Evolutionary conservation across 2,329 filamentous ascomycete genomes (phyloP), one percentile per base, ranked within the genome.

Genomic region (Penicillium sp.): DNA sequence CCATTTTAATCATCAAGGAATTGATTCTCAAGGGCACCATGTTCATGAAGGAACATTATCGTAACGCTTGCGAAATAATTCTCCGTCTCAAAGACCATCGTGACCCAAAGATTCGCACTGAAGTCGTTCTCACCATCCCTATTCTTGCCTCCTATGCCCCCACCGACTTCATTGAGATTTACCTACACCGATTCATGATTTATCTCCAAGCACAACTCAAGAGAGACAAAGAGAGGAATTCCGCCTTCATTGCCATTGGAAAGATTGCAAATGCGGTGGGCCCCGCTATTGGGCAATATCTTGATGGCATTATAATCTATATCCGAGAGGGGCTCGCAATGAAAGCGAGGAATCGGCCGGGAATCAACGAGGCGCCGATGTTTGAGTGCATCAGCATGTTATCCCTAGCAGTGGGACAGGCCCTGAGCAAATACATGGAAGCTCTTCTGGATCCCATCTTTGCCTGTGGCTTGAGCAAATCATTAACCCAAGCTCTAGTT

Each of bases 341-440:
- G 34, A 91, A 91, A 75, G 90, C 90, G 64, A 79, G 81, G 36
- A 84, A 84, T 61, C 83, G 83, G 61, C 72, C 77, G 29, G 77
- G 80, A 27, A 67, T 78, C 46, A 81, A 86, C 47, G 84, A 87
- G 69, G 82, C 81, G 2, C 91, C 93, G 0, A 93, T 97, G 57
- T 97, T 97, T 66, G 90, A 96, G 74, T 99, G 94, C 74, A 95
- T 99, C 70, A 99, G 95, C 72, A 92, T 96, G 77, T 83, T 99
- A 48, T 91, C 94, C 0, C 88, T 96, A 42, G 94, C 94, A 3
- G 94, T 97, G 29, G 94, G 94, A 1, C 94, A 99, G 76, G 94
- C 93, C 0, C 80, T 99, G 49, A 97, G 91, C 81, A 99, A 97
- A 75, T 97, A 97, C 70, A 97, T 99, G 86, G 92, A 97, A 70